phyloP scores from a whole-genome alignment of 306 rosid genomes.

The Fagus crenata region DNA sequence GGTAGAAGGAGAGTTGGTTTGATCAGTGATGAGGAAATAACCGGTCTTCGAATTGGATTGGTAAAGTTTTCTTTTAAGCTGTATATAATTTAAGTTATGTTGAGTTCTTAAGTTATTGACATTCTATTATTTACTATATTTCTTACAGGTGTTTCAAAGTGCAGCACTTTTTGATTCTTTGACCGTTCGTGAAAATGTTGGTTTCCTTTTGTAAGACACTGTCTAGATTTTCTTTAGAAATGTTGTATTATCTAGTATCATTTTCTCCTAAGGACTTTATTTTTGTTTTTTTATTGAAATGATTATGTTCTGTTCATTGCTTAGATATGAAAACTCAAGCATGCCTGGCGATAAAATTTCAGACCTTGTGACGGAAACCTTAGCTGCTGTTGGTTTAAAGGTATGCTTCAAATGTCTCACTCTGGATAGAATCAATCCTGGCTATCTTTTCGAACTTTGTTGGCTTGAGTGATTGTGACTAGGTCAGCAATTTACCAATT shows the following conservation, averaged over 20 bases:
- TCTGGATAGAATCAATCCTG: slow-evolving; percentile 7
- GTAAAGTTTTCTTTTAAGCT: slow-evolving; percentile 41
- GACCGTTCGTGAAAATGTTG: slow-evolving; percentile 95
- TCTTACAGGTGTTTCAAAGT: slow-evolving; percentile 91
- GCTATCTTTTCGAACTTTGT: not conserved
- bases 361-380: slow-evolving; percentile 71
- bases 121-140: slow-evolving; percentile 5
- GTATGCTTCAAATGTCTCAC: slow-evolving; percentile 40
- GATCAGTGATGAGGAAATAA: slow-evolving; percentile 81
- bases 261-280: not conserved
- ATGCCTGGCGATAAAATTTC: slow-evolving; percentile 75
- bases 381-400: slow-evolving; percentile 94
- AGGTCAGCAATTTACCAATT: not conserved
- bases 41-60: slow-evolving; percentile 92
- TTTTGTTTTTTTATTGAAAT: not conserved
- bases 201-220: slow-evolving; percentile 90
- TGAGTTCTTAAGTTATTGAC: not conserved
- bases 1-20: slow-evolving; percentile 85
- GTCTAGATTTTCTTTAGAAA: slow-evolving; percentile 25
- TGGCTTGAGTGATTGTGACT: not conserved
- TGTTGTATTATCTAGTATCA: slow-evolving; percentile 7
- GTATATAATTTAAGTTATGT: slow-evolving; percentile 7
- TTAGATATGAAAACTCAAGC: slow-evolving; percentile 86
- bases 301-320: slow-evolving; percentile 25
- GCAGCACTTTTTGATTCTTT: slow-evolving; percentile 99